Percentiles rank a stretch among this genome's conserved stretches.
Conservation (phyloP, 495 filamentous ascomycete genomes). For the Cudoniella acicularis region DNA sequence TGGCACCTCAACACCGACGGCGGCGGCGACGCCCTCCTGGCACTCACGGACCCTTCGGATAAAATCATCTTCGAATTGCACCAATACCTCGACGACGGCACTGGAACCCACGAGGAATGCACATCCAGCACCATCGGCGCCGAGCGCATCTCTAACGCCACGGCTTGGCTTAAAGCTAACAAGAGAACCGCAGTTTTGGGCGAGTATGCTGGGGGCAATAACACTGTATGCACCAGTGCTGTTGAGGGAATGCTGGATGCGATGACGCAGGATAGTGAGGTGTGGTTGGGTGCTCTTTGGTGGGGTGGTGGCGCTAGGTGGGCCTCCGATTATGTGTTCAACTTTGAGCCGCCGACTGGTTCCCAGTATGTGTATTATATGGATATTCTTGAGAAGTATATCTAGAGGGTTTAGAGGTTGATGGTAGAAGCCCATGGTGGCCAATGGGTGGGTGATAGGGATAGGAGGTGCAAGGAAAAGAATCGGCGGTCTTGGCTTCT, state of each 20-base stretch:
- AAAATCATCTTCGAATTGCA: conserved; percentile 42
- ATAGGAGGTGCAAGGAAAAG: not conserved
- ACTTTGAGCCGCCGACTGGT: not conserved
- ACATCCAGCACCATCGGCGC: conserved; percentile 52
- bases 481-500: no score
- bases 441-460: not conserved
- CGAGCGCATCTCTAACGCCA: conserved; percentile 60
- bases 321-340: not conserved
- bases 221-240: conserved; percentile 58
- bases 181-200: conserved; percentile 63
- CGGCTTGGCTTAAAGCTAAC: conserved; percentile 63
- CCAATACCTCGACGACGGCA: conserved; percentile 54
- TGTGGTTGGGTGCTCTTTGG: conserved; percentile 66
- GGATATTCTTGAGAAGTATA: not conserved
- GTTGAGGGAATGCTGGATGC: conserved; percentile 59
- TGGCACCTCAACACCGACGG: conserved; percentile 15
- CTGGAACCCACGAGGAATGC: conserved; percentile 52
- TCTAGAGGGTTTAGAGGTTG: no score
- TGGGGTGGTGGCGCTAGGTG: conserved; percentile 42
- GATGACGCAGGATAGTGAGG: conserved; percentile 59
- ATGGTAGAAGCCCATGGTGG: not conserved
- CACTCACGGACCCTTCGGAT: conserved; percentile 47
- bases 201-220: conserved; percentile 67
- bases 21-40: conserved; percentile 36
- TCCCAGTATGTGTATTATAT: not conserved